Base-by-base conservation (phyloP, 345 rosid species). In the Euphorbia peplus region DNA sequence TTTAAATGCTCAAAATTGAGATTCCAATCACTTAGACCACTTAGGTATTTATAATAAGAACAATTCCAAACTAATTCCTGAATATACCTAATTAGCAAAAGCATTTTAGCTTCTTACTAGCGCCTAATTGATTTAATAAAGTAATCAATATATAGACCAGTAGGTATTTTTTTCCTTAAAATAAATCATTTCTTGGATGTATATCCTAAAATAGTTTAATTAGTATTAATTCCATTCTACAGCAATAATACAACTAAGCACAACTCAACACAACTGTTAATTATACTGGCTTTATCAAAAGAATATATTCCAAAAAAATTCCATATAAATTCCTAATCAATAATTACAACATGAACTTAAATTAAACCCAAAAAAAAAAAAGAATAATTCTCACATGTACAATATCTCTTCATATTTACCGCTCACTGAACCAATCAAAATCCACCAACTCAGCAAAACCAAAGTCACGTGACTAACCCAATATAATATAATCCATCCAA, bases 391-490 rank as follows among this genome's bases (percentile, higher is more conserved):
- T 30, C 25, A 61, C 50, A 39, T 61, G 28, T 50, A 66, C 58
- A 41, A 15, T 8, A 30, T 37, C 26, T 15, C 2, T 22, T 39
- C 2, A 53, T 70, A 62, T 63, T 25, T 42, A 70, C 74, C 50
- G 42, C 4, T 25, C 0, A 3, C 19, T 7, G 16, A 1, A 9
- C 70, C 75, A 72, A 72, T 55, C 26, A 29, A 2, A 3, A 2
- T 44, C 35, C 13, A 58, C 70, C 75, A 64, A 14, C 18, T 55
- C 69, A 63, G 32, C 69, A 53, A 56, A n/a, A n/a, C 29, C 50
- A 2, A 44, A 44, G 11, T 10, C 26, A 19, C 56, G 28, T 53
- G 28, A n/a, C 9, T 21, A 14, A 30, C 35, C 14, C 4, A 28
- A n/a, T 8, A 9, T 37, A 6, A 21, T 22, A 60, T 32, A 60